phyloP scores from a whole-genome alignment of 192 early-diverging fungal species.

The Coemansia sp. region DNA sequence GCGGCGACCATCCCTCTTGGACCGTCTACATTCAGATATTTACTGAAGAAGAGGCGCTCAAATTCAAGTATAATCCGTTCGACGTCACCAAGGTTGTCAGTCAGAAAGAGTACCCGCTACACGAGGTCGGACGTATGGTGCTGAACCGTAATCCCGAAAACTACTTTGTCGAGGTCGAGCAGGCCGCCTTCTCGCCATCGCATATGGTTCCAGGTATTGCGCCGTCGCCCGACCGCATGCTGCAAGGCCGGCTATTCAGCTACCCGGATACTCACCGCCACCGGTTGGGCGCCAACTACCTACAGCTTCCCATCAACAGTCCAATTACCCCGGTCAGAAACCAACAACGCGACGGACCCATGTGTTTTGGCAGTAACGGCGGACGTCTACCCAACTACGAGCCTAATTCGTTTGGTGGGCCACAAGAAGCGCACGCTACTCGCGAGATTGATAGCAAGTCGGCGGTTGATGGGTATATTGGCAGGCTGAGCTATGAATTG shows the following conservation, averaged over 20 bases:
- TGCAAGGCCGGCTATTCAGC: conserved; percentile 75
- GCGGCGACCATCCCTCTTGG: conserved; percentile 69
- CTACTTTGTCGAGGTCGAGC: conserved; percentile 79
- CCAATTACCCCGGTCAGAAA: conserved; percentile 56
- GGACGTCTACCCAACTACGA: conserved; percentile 67
- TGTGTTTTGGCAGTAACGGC: conserved; percentile 59
- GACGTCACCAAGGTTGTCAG: conserved; percentile 73
- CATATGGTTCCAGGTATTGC: conserved; percentile 73
- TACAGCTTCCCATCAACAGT: conserved; percentile 72
- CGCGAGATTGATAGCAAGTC: conserved; percentile 35
- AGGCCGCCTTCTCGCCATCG: conserved; percentile 71
- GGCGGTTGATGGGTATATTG: conserved; percentile 53
- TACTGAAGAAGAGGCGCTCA: conserved; percentile 60
- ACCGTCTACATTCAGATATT: conserved; percentile 68
- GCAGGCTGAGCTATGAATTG: conserved; percentile 54
- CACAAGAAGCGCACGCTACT: conserved; percentile 30
- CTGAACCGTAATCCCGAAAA: conserved; percentile 74
- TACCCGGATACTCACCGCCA: conserved; percentile 75
- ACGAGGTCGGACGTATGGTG: conserved; percentile 70
- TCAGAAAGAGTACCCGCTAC: conserved; percentile 66
- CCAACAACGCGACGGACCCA: conserved; percentile 71
- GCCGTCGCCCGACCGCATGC: conserved; percentile 66
- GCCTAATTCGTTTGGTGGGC: conserved; percentile 64
- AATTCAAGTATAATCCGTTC: conserved; percentile 68
- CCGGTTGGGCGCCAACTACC: conserved; percentile 72